phyloP scores from a whole-genome alignment of 1,139 yeast genomes.

The Candida mesenterica region DNA sequence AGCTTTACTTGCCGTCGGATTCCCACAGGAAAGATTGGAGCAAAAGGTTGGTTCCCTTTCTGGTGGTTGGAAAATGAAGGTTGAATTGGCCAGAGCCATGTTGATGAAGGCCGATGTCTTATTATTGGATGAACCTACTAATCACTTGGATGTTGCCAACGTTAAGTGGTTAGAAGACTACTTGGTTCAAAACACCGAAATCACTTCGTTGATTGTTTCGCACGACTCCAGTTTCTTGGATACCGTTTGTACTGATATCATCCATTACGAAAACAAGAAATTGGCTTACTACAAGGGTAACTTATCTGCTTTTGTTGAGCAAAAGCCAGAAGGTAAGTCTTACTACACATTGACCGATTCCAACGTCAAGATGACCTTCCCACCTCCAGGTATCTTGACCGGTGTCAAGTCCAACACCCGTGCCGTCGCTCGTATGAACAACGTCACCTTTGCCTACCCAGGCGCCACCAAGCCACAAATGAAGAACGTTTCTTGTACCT shows the following conservation, averaged over 20 bases:
- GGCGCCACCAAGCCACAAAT: constrained; percentile 86
- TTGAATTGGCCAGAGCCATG: constrained; percentile 98
- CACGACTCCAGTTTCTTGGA: constrained; percentile 98
- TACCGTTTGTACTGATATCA: constrained; percentile 92
- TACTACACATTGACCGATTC: constrained; percentile 95
- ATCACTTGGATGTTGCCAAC: constrained; percentile 92
- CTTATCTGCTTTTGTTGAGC: constrained; percentile 85
- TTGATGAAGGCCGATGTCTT: constrained; percentile 95
- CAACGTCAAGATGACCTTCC: constrained; percentile 95
- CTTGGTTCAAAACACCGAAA: constrained; percentile 73
- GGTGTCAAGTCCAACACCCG: constrained; percentile 95
- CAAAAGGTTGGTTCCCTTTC: constrained; percentile 93
- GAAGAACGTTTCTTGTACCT: constrained; percentile 75
- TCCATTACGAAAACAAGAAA: constrained; percentile 94
- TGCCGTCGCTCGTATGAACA: constrained; percentile 87
- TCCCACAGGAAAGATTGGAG: constrained; percentile 81
- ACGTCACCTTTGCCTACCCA: constrained; percentile 88
- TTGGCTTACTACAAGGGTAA: constrained; percentile 96
- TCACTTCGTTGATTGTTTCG: constrained; percentile 92
- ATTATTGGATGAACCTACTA: constrained; percentile 95
- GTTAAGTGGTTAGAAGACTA: constrained; percentile 94
- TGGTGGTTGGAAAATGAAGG: constrained; percentile 99
- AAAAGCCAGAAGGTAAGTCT: constrained; percentile 93
- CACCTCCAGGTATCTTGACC: constrained; percentile 94
- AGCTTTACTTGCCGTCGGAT: constrained; percentile 85